These are phyloP conservation scores for Didymosphaeria variabile DNA, from an alignment of 2,329 filamentous ascomycete species.

Conservation along the genomic window DNA sequence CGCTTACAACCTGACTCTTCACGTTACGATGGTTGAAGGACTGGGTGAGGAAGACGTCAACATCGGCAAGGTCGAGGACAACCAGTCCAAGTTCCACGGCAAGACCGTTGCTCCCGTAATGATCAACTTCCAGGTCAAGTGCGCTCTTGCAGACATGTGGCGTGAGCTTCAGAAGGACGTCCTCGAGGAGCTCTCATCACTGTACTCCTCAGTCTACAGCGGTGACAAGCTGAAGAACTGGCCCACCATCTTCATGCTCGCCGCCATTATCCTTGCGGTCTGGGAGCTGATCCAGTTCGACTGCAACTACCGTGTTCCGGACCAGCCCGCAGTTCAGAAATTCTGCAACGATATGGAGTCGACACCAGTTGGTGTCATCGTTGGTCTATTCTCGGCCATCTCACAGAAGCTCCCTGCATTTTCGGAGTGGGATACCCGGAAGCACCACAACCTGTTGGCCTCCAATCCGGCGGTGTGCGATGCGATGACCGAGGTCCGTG, in stretches of 20 bases:
- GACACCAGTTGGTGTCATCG: constrained; percentile 93
- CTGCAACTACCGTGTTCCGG: constrained; percentile 92
- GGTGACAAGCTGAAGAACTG: constrained; percentile 98
- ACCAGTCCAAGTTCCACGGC: constrained; percentile 85
- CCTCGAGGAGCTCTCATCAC: constrained; percentile 86
- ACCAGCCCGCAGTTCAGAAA: constrained; percentile 84
- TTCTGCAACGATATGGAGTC: constrained; percentile 98
- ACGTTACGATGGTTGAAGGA: constrained; percentile 94
- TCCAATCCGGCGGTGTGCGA: constrained; percentile 93
- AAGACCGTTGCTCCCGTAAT: constrained; percentile 94
- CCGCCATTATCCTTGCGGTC: constrained; percentile 88
- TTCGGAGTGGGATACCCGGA: constrained; percentile 90
- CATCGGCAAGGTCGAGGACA: constrained; percentile 84
- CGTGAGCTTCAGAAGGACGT: constrained; percentile 96
- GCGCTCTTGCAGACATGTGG: constrained; percentile 97
- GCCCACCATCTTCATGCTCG: constrained; percentile 98
- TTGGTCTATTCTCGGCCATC: constrained; percentile 96
- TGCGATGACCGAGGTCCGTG: constrained; percentile 93
- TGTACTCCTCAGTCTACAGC: constrained; percentile 98
- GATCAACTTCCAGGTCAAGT: constrained; percentile 99
- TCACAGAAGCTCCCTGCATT: constrained; percentile 94
- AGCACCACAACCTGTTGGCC: constrained; percentile 89
- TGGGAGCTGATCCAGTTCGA: constrained; percentile 99
- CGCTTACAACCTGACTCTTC: constrained; percentile 93
- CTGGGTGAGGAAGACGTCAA: constrained; percentile 81